Evolutionary conservation across 768 basidiomycete genomes (phyloP), one percentile per base, ranked within the genome.

Genomic region (Boletus fagicola): DNA sequence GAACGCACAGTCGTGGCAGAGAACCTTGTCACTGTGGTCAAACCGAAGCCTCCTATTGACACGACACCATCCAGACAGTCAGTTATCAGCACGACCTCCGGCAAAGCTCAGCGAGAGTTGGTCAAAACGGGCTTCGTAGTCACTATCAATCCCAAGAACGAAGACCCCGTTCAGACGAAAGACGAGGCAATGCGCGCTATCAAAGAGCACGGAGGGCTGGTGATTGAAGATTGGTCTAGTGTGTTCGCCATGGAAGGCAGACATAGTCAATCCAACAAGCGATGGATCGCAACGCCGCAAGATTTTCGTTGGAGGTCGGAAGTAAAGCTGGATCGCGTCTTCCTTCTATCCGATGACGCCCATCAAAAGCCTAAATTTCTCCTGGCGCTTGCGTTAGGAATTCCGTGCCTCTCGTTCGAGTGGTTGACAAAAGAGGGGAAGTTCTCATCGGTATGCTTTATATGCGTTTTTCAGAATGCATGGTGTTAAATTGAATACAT

Each of bases 351-450:
- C 0, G 85, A 90, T 59, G 81, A 84, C 15, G 68, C 78, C 10
- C 83, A 79, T 61, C 81, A 83, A 55, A 94, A 90, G 62, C 82
- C 87, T 11, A 95, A 94, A 71, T 93, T 82, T 65, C 76, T 96
- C 52, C 78, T 87, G 4, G 90, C 92, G 7, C 80, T 98, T 35
- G 92, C 90, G 0, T 75, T 94, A 40, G 94, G 94, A 12, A 85
- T 97, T 51, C 94, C 94, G 4, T 94, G 91, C 62, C 65, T 97
- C 26, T 80, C 79, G 1, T 68, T 78, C 6, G 72, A 77, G 12
- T 94, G 86, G 82, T 67, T 68, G 60, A 64, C 53, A 24, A 62
- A 43, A 40, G 55, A 56, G 39, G 50, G 76, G 74, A 57, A 68
- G 76, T 68, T 68, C 11, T 64, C 68, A n/a, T 50, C 57, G 60